Percentiles rank a stretch among this genome's conserved stretches.
These are phyloP conservation scores for Kuraishia capsulata DNA, from an alignment of 805 yeast genomes.

Conservation along the genomic window DNA sequence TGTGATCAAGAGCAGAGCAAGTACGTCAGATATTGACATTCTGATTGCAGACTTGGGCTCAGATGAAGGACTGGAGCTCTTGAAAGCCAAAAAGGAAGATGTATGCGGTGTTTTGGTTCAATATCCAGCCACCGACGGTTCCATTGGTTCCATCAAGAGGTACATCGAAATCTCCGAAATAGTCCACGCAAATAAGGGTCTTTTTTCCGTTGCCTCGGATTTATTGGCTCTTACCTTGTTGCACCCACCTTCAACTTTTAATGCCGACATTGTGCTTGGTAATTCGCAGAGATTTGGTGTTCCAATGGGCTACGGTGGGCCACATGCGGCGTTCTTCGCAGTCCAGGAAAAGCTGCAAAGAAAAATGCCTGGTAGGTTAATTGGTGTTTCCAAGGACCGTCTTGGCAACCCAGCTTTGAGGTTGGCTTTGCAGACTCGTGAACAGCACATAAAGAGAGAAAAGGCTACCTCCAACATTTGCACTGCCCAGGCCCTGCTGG, in stretches of 20 bases:
- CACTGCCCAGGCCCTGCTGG: constrained; percentile 94
- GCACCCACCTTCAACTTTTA: constrained; percentile 75
- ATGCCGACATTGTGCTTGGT: constrained; percentile 91
- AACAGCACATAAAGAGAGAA: constrained; percentile 95
- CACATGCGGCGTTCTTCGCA: constrained; percentile 96
- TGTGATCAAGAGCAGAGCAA: constrained; percentile 74
- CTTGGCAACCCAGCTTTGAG: constrained; percentile 84
- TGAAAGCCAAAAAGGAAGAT: constrained; percentile 23
- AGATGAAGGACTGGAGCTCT: constrained; percentile 23
- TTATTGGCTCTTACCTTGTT: constrained; percentile 79
- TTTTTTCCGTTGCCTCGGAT: constrained; percentile 85
- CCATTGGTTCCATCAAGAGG: constrained; percentile 37
- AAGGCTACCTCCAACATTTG: constrained; percentile 97
- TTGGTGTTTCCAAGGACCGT: constrained; percentile 89
- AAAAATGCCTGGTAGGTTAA: constrained; percentile 93
- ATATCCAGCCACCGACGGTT: constrained; percentile 86
- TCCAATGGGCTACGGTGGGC: constrained; percentile 97
- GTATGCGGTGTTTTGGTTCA: constrained; percentile 78
- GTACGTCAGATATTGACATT: constrained; percentile 60
- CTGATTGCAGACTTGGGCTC: constrained; percentile 45
- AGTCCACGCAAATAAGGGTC: constrained; percentile 64
- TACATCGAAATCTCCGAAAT: constrained; percentile 49
- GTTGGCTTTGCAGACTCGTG: constrained; percentile 94
- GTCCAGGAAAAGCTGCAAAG: constrained; percentile 74
- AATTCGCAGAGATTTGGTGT: constrained; percentile 95